Base-by-base conservation (phyloP, 257 asterid genomes). In the Plantago elongata region DNA sequence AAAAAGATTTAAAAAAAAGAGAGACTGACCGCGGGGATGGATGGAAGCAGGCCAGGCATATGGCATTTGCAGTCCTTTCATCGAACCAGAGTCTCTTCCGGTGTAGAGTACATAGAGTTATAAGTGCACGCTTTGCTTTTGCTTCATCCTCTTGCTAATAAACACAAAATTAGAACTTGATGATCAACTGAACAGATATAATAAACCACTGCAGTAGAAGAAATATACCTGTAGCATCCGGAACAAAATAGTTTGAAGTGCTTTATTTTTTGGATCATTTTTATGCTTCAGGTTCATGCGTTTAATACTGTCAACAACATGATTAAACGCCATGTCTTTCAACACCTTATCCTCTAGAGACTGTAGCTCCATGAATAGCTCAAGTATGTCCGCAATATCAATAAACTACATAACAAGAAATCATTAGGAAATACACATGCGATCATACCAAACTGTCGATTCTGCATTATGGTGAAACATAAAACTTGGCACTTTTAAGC, bases 21-120 rank as follows among this genome's bases (percentile, higher is more conserved):
- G 62, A 64, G 27, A 11, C 61, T 54, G 55, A 89, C 97, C 88
- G 83, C 45, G 88, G 52, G 3, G 97, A 88, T 2, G 88, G 42
- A 68, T 92, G 97, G 73, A 92, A 92, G 74, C 93, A 92, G 57
- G 95, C 92, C 71, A 60, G 74, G 64, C 97, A 89, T 71, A 93
- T 83, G 45, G 96, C 99, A 80, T 87, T 87, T 49, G 97, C 95
- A 40, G 97, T 84, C 74, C 96, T 83, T 8, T 93, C 99, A 56
- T 93, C 96, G 64, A 71, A 72, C 99, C 99, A 89, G 55, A 89
- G 85, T 77, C 73, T 93, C 74, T 94, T 87, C 38, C 91, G 84
- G 75, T 89, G 91, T 60, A 93, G 89, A 56, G 89, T 95, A 54
- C 93, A 84, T 38, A 93, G 78, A 18, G 81, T 82, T 61, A 83